Conservation (phyloP, 805 yeast genomes). For the Priceomyces fermenticarens region DNA sequence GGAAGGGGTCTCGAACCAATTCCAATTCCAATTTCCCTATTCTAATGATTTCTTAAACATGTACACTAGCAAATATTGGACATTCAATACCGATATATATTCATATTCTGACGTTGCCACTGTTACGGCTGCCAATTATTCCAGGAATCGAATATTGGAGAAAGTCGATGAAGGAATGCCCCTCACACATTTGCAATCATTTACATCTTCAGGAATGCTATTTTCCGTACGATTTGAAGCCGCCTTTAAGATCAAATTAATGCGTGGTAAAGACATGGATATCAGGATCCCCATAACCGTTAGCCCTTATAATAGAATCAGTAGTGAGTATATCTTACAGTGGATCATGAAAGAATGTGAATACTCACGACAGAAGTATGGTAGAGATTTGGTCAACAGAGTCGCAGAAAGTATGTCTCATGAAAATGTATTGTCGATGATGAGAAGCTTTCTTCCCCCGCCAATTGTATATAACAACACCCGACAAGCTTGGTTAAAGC, state of each 20-base stretch:
- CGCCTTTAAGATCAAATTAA: conserved; percentile 45
- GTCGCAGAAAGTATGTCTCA: conserved; percentile 15
- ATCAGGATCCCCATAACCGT: conserved; percentile 51
- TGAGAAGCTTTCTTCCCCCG: conserved; percentile 22
- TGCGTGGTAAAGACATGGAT: conserved; percentile 49
- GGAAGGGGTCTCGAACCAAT: conserved; percentile 22
- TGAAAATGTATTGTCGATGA: conserved; percentile 17
- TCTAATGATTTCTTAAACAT: conserved; percentile 33
- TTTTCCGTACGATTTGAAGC: conserved; percentile 53
- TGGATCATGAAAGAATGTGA: conserved; percentile 56
- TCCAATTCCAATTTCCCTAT: conserved; percentile 29
- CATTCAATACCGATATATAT: conserved; percentile 1
- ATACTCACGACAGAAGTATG: conserved; percentile 35
- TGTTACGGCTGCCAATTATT: conserved; percentile 16
- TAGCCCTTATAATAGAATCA: conserved; percentile 48
- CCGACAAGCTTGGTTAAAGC: conserved; percentile 34
- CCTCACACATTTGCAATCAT: conserved; percentile 45
- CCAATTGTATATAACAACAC: conserved; percentile 28
- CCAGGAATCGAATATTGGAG: conserved; percentile 18
- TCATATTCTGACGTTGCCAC: conserved; percentile 7
- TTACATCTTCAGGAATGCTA: conserved; percentile 50
- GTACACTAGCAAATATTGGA: conserved; percentile 7
- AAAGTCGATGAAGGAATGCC: conserved; percentile 39
- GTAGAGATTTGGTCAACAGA: conserved; percentile 23
- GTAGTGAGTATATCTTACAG: conserved; percentile 47